Percentiles rank a stretch among this genome's conserved stretches.
Evolutionary conservation across 441 rosid genomes (phyloP).

Genomic region (Adansonia gregorii): DNA sequence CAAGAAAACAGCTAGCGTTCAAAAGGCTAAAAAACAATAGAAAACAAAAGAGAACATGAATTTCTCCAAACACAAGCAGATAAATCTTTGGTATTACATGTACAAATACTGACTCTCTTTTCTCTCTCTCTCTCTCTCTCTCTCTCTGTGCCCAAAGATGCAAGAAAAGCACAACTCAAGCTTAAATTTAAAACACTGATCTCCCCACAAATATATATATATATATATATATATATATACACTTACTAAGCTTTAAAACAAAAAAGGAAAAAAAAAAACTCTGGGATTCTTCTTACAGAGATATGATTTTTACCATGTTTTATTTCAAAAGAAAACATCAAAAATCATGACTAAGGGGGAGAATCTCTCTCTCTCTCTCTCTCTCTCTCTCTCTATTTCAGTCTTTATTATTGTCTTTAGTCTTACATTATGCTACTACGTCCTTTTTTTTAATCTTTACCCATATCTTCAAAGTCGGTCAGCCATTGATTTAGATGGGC

Average conservation of each 20-base stretch:
- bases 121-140: too few species aligned
- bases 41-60: constrained; percentile 45
- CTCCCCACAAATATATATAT: constrained; percentile 20
- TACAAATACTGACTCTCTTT: constrained; percentile 23
- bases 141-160: constrained; percentile 51
- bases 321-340: constrained; percentile 51
- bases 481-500: constrained; percentile 43
- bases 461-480: constrained; percentile 37
- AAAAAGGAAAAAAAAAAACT: constrained; percentile 15
- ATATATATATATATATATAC: not conserved
- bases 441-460: not conserved
- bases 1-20: constrained; percentile 48
- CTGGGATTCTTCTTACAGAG: constrained; percentile 53
- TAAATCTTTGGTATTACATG: constrained; percentile 46
- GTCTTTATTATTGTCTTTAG: constrained; percentile 24
- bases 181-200: constrained; percentile 41
- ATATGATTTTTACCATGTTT: constrained; percentile 38
- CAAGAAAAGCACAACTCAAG: constrained; percentile 56
- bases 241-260: constrained; percentile 14
- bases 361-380: not conserved
- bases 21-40: constrained; percentile 41
- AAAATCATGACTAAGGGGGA: constrained; percentile 30
- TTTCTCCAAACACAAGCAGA: constrained; percentile 49
- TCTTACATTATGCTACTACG: too few species aligned
- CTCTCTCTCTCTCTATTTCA: constrained; percentile 23